Percentiles rank a stretch among this genome's conserved stretches.
Evolutionary conservation across 2,329 filamentous ascomycete genomes (phyloP).

Genomic region (Emmonsiellopsis sp.): DNA sequence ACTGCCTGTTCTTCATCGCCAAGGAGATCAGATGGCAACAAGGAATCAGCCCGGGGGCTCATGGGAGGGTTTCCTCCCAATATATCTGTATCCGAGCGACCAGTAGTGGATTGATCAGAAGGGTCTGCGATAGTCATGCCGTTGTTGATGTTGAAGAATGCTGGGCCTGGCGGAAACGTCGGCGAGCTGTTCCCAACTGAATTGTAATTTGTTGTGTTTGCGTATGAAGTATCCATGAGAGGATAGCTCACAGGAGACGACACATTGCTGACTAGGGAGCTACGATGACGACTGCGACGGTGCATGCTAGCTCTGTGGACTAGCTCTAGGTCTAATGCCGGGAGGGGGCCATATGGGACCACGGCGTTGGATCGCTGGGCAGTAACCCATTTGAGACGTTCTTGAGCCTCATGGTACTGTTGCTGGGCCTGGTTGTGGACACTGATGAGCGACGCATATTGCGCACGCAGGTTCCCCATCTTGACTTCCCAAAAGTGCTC

Average conservation of each 20-base stretch:
- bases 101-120: constrained; percentile 27
- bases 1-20: constrained; percentile 41
- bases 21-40: constrained; percentile 53
- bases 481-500: constrained; percentile 39
- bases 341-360: constrained; percentile 30
- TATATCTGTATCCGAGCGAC: constrained; percentile 44
- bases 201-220: constrained; percentile 37
- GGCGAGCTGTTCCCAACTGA: constrained; percentile 43
- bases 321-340: constrained; percentile 33
- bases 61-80: constrained; percentile 51
- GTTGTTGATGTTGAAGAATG: constrained; percentile 55
- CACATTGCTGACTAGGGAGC: constrained; percentile 38
- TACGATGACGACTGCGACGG: constrained; percentile 34
- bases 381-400: constrained; percentile 34
- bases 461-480: constrained; percentile 31
- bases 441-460: constrained; percentile 33
- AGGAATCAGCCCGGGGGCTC: constrained; percentile 53
- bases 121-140: constrained; percentile 48
- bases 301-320: constrained; percentile 31
- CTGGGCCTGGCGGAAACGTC: constrained; percentile 39
- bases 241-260: constrained; percentile 37
- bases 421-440: constrained; percentile 30
- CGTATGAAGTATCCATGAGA: constrained; percentile 30
- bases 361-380: constrained; percentile 27
- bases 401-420: constrained; percentile 38